phyloP scores from a whole-genome alignment of 2,329 filamentous ascomycete species.

The Aspergillus arachidicola region DNA sequence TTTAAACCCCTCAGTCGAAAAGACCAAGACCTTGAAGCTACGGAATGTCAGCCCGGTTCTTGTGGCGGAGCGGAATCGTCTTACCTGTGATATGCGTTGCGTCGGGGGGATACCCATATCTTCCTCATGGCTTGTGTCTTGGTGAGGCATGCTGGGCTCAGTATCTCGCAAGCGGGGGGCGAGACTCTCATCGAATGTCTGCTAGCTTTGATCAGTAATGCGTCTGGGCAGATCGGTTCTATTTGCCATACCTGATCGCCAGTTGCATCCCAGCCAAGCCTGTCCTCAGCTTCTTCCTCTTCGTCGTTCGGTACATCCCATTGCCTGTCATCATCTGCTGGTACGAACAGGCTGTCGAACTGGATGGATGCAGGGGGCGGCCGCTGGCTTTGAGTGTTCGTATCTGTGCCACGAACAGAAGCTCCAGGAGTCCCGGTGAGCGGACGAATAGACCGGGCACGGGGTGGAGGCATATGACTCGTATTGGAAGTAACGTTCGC shows the following conservation, averaged over 20 bases:
- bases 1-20: constrained; percentile 40
- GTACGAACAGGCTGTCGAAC: constrained; percentile 63
- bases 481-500: constrained; percentile 16
- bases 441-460: constrained; percentile 35
- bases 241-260: constrained; percentile 49
- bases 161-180: constrained; percentile 38
- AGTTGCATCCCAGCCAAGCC: constrained; percentile 63
- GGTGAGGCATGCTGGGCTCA: constrained; percentile 28
- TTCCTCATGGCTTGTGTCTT: constrained; percentile 25
- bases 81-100: constrained; percentile 52
- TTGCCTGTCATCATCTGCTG: constrained; percentile 59
- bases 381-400: constrained; percentile 27
- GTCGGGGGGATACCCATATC: constrained; percentile 50
- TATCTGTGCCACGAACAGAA: constrained; percentile 25
- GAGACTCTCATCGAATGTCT: constrained; percentile 32
- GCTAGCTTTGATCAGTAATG: constrained; percentile 20
- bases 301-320: constrained; percentile 63
- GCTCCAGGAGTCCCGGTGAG: constrained; percentile 28
- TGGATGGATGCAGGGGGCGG: constrained; percentile 42
- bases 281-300: constrained; percentile 60
- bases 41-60: constrained; percentile 23
- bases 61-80: constrained; percentile 8
- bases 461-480: constrained; percentile 35
- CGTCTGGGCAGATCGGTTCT: background rate
- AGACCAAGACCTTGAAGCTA: constrained; percentile 44